phyloP scores from a whole-genome alignment of 495 filamentous ascomycete species.

The Rostrohypoxylon terebratum region DNA sequence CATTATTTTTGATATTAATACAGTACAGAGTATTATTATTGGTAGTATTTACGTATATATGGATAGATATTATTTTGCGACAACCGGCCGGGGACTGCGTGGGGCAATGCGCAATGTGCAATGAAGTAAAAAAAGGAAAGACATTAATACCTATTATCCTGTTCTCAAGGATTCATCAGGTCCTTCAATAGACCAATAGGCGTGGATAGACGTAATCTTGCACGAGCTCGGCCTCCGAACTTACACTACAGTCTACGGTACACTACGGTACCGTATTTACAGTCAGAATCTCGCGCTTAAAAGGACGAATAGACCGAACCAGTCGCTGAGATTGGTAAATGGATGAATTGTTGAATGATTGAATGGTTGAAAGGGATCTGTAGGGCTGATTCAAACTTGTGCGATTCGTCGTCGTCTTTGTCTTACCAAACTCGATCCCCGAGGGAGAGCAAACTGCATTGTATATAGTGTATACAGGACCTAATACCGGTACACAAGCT shows the following conservation, averaged over 20 bases:
- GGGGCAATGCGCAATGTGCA: slow-evolving; percentile 7
- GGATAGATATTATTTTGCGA: background rate
- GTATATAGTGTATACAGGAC: too few species aligned
- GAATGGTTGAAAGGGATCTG: too few species aligned
- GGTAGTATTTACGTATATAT: background rate
- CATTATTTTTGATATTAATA: too few species aligned
- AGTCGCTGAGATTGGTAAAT: background rate
- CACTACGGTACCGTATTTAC: background rate
- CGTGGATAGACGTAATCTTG: background rate
- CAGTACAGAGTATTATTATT: background rate
- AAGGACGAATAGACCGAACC: background rate
- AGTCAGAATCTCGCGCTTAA: background rate
- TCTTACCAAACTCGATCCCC: background rate
- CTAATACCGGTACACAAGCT: background rate
- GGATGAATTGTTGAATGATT: too few species aligned
- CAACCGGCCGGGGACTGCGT: slow-evolving; percentile 1
- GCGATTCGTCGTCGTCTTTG: background rate
- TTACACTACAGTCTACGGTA: background rate
- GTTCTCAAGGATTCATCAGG: background rate
- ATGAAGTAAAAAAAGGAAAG: background rate
- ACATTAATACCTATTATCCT: background rate
- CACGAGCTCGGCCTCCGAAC: slow-evolving; percentile 5
- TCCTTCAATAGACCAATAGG: background rate
- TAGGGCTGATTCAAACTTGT: slow-evolving; percentile 4
- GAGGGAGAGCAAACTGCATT: too few species aligned